Base-by-base conservation (phyloP, 371 early-diverging fungal species). In the Mucor indicus region DNA sequence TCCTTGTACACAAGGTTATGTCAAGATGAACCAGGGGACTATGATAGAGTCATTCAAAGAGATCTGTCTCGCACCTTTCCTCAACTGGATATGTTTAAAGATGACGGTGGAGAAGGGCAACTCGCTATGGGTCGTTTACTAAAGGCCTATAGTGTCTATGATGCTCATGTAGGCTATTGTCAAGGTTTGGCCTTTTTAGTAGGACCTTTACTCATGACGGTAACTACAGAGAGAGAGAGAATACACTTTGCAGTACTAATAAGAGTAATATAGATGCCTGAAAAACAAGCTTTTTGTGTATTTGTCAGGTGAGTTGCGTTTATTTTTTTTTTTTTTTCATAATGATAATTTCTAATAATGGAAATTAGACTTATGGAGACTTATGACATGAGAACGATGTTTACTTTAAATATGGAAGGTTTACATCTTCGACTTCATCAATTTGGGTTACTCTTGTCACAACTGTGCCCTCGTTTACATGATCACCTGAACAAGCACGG, bases 141-240 rank as follows among this genome's bases (percentile, higher is more conserved):
- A 45, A 89, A 88, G 49, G 93, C 93, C 8, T 97, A 95, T 53
- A 84, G 89, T 33, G 59, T 93, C 20, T 95, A 91, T 48, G 96
- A 97, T 67, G 53, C 82, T 4, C 84, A 91, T 56, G 88, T 96
- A 15, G 98, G 98, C 9, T 91, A 97, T 69, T 96, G 96, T 66
- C 96, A 97, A 73, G 96, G 96, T 8, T 75, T 96, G 15, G 86
- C 92, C 10, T 95, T 95, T 62, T 67, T 97, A 30, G 93, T 89
- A 4, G 96, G 92, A 1, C 89, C 94, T 10, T 53, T 97, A 55
- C 68, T 97, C 39, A 77, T 93, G 72, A 89, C 92, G 64, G 88
- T 84, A 76, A 24, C 25, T 29, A 67, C 38, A 20, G 6, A 29
- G 8, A 29, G 12, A 6, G 12, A 29, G 6, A 8, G 8, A 29